These are phyloP conservation scores for Kodamaea sp. DNA, from an alignment of 1,139 yeast genomes.

Conservation along the genomic window DNA sequence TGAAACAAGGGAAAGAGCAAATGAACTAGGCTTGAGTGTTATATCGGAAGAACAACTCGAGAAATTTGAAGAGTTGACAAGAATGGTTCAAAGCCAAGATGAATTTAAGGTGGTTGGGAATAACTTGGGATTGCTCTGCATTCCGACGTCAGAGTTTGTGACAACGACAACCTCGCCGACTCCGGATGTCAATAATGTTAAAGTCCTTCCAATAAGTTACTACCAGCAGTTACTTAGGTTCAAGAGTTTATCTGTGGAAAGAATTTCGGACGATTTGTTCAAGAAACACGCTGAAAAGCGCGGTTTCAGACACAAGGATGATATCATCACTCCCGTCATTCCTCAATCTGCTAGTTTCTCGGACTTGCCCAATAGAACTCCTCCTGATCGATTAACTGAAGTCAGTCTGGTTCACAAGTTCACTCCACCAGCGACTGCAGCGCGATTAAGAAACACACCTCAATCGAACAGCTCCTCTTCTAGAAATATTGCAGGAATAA, in stretches of 20 bases:
- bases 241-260: conserved; percentile 45
- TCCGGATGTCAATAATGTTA: conserved; percentile 60
- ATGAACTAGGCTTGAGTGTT: conserved; percentile 40
- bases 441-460: conserved; percentile 15
- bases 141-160: conserved; percentile 57
- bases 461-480: conserved; percentile 13
- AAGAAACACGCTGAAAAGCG: conserved; percentile 49
- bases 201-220: conserved; percentile 63
- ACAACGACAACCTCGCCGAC: conserved; percentile 59
- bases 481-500: conserved; percentile 13
- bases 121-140: conserved; percentile 48
- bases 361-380: conserved; percentile 7
- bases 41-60: conserved; percentile 41
- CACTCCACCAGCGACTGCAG: conserved; percentile 16
- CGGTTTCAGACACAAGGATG: conserved; percentile 41
- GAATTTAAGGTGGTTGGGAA: conserved; percentile 37
- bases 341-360: conserved; percentile 13
- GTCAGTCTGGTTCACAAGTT: conserved; percentile 8
- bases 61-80: conserved; percentile 20
- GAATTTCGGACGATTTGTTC: conserved; percentile 47
- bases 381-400: conserved; percentile 11
- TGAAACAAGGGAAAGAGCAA: conserved; percentile 20
- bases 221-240: conserved; percentile 56
- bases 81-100: conserved; percentile 16
- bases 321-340: conserved; percentile 18